These are phyloP conservation scores for Aspergillus viridinutans DNA, from an alignment of 2,329 filamentous ascomycete species.

Conservation along the genomic window DNA sequence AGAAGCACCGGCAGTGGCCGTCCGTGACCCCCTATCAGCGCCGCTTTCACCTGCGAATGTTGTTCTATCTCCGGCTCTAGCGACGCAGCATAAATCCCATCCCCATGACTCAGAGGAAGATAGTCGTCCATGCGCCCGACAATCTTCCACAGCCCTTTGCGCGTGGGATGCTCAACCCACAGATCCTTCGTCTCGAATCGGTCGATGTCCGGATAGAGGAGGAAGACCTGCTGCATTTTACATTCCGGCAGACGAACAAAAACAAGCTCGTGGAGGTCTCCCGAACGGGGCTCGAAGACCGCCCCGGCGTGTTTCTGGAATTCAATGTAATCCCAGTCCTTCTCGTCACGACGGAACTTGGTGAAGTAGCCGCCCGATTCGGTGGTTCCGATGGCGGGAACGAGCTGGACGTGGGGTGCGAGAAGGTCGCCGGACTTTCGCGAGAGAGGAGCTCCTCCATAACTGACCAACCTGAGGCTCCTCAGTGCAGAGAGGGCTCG, in stretches of 20 bases:
- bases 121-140: constrained; percentile 20
- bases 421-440: constrained; percentile 22
- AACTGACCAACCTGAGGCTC: constrained; percentile 13
- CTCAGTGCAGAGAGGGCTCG: constrained; percentile 13
- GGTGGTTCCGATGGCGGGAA: constrained; percentile 23
- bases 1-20: constrained; percentile 17
- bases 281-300: constrained; percentile 8
- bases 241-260: constrained; percentile 13
- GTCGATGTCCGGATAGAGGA: constrained; percentile 13
- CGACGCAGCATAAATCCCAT: constrained; percentile 18
- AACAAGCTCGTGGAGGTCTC: constrained; percentile 20
- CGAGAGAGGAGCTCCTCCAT: constrained; percentile 22
- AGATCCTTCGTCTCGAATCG: constrained; percentile 22
- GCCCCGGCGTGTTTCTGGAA: constrained; percentile 14
- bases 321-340: constrained; percentile 17
- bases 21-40: constrained; percentile 21
- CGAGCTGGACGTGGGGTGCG: constrained; percentile 3
- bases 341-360: constrained; percentile 1
- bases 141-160: constrained; percentile 22
- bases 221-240: constrained; percentile 18
- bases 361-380: constrained; percentile 18
- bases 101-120: constrained; percentile 12
- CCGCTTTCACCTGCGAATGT: constrained; percentile 16
- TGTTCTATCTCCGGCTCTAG: constrained; percentile 20
- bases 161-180: constrained; percentile 18